Conservation (phyloP, 2,329 filamentous ascomycete genomes). For the Penicillium sp. region DNA sequence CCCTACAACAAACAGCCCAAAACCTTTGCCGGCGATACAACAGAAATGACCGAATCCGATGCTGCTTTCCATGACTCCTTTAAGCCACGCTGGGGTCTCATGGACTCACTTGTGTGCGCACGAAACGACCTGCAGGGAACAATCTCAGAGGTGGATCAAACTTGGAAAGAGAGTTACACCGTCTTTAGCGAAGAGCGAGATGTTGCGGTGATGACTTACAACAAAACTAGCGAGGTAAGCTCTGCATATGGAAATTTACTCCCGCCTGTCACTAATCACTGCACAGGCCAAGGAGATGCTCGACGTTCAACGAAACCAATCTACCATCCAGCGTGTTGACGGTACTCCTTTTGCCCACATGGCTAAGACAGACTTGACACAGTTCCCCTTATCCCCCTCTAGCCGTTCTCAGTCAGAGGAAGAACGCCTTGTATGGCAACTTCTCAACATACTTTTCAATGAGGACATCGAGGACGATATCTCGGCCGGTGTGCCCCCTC, state of each 20-base stretch:
- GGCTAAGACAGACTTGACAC: conserved; percentile 34
- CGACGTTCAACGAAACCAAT: conserved; percentile 37
- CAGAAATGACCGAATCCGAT: conserved; percentile 64
- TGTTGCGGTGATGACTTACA: conserved; percentile 31
- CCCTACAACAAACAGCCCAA: conserved; percentile 81
- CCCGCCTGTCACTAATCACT: not conserved
- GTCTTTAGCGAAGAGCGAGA: conserved; percentile 37
- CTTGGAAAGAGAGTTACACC: conserved; percentile 57
- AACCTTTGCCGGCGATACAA: conserved; percentile 62
- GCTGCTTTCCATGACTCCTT: conserved; percentile 70
- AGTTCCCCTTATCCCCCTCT: conserved; percentile 33
- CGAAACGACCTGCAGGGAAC: conserved; percentile 41
- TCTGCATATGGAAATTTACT: not conserved
- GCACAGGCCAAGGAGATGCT: conserved; percentile 33
- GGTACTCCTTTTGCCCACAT: conserved; percentile 60
- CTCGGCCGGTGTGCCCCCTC: conserved; percentile 42
- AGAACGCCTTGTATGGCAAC: conserved; percentile 70
- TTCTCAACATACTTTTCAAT: conserved; percentile 86
- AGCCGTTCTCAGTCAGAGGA: conserved; percentile 33
- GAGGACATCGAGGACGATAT: conserved; percentile 54
- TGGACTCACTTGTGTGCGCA: conserved; percentile 70
- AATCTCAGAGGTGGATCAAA: conserved; percentile 36
- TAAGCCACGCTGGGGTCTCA: conserved; percentile 77
- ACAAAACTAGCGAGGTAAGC: conserved; percentile 24
- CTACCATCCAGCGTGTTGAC: conserved; percentile 53